Evolutionary conservation across 257 asterid genomes (phyloP), one percentile per base, ranked within the genome.

Genomic region (Solanum sejunctum): DNA sequence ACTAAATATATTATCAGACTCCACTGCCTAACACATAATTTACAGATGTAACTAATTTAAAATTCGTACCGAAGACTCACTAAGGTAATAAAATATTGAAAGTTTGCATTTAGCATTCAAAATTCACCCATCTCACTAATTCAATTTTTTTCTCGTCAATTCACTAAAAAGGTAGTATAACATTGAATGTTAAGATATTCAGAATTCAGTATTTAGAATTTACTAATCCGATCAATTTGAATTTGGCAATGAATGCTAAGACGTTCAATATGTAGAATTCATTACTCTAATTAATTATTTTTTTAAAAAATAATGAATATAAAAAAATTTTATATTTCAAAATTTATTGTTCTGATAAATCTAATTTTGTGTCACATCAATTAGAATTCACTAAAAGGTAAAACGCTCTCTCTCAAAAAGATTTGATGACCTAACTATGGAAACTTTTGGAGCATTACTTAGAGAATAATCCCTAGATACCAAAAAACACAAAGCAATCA

Each of bases 311-410:
- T 36, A 36, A 36, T 36, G 6, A 36, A 36, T 36, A 5, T 36
- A 36, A 36, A 4, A 7, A 0, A 36, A 36, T 36, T 4, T 36
- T 36, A 7, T 36, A 36, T 36, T 36, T 36, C 5, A 0, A 36
- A 36, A 36, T 36, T 36, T 36, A 0, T 36, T 36, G 41, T 4
- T 36, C 41, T 36, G 41, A 36, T 36, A 36, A 36, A 36, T 36
- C 41, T 36, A 36, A 3, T 36, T 36, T 36, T 36, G 6, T 36
- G 0, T 36, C 7, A 4, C 41, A 36, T 36, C 6, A 7, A 36
- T 36, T 4, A 36, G 0, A 36, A 36, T 0, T 58, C 0, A 58
- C 0, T 9, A 20, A 20, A 0, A 7, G 3, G n/a, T 57, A 57
- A 57, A 57, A 8, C 13, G 26, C 5, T 57, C 64, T 57, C 64